These are phyloP conservation scores for Claviceps africana DNA, from an alignment of 2,329 filamentous ascomycete species.

Conservation along the genomic window DNA sequence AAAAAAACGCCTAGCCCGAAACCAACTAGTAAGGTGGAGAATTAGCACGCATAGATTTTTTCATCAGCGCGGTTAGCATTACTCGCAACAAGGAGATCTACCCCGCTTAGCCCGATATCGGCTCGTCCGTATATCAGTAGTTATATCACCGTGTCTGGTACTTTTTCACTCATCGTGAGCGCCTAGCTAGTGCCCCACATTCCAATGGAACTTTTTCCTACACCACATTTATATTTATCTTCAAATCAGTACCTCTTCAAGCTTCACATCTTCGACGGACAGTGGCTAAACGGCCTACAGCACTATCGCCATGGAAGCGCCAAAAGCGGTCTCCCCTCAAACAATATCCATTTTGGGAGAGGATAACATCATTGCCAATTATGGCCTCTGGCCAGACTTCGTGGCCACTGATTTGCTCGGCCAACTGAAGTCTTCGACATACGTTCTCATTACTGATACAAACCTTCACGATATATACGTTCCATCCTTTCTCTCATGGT, in stretches of 20 bases:
- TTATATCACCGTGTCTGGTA: neutral
- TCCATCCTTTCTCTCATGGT: constrained; percentile 48
- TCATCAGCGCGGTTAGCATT: too few species aligned
- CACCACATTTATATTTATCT: neutral
- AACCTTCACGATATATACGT: constrained; percentile 76
- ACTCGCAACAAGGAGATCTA: too few species aligned
- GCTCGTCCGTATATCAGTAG: constrained; percentile 1
- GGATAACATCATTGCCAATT: constrained; percentile 82
- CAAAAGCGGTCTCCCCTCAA: constrained; percentile 26
- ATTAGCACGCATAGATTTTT: too few species aligned
- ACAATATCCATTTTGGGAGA: constrained; percentile 72
- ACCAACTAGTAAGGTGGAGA: too few species aligned
- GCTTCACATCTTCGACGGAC: neutral
- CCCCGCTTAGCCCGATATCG: constrained; percentile 2
- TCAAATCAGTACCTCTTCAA: neutral
- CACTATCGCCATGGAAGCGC: constrained; percentile 13
- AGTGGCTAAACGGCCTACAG: neutral
- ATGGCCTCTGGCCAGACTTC: constrained; percentile 75
- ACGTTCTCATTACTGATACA: constrained; percentile 92
- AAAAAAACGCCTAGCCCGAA: too few species aligned
- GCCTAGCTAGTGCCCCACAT: neutral
- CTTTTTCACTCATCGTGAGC: neutral
- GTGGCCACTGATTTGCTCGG: constrained; percentile 68
- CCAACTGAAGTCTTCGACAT: constrained; percentile 72
- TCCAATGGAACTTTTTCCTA: neutral